These are phyloP conservation scores for Omphalotus olearius DNA, from an alignment of 1,284 basidiomycete species.

Conservation along the genomic window DNA sequence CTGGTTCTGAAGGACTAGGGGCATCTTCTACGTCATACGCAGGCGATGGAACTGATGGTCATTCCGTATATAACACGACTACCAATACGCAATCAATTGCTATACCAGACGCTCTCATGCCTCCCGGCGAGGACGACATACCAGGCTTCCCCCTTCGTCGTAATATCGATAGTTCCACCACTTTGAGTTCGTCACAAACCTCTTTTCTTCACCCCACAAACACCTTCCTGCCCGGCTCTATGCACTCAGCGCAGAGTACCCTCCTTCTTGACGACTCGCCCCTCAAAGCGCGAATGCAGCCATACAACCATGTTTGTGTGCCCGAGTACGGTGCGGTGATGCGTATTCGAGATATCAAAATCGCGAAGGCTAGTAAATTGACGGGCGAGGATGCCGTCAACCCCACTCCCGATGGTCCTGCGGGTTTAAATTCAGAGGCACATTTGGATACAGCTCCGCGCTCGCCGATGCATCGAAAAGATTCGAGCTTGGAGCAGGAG, in stretches of 20 bases:
- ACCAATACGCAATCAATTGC: too few relatives aligned
- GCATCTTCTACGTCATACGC: too few relatives aligned
- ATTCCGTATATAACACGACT: too few relatives aligned
- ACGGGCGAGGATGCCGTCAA: too few relatives aligned
- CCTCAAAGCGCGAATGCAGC: constrained; percentile 63
- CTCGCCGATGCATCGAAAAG: too few relatives aligned
- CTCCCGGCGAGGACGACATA: too few relatives aligned
- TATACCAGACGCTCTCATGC: too few relatives aligned
- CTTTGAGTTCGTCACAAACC: background rate
- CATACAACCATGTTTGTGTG: constrained; percentile 60
- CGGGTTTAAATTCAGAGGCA: too few relatives aligned
- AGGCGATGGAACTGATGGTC: too few relatives aligned
- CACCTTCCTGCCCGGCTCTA: background rate
- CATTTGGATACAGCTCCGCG: too few relatives aligned
- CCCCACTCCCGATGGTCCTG: too few relatives aligned
- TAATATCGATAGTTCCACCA: constrained; percentile 1
- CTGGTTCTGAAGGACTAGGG: background rate
- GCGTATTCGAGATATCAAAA: constrained; percentile 35
- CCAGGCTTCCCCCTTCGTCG: constrained; percentile 20
- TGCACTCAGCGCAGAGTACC: constrained; percentile 54
- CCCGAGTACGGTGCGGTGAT: constrained; percentile 42
- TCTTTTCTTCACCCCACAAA: background rate
- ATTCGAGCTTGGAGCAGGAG: too few relatives aligned
- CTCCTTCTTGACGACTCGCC: constrained; percentile 69
- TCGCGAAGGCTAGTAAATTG: background rate